phyloP scores from a whole-genome alignment of 192 early-diverging fungal genomes.

The Geosiphon pyriformis region DNA sequence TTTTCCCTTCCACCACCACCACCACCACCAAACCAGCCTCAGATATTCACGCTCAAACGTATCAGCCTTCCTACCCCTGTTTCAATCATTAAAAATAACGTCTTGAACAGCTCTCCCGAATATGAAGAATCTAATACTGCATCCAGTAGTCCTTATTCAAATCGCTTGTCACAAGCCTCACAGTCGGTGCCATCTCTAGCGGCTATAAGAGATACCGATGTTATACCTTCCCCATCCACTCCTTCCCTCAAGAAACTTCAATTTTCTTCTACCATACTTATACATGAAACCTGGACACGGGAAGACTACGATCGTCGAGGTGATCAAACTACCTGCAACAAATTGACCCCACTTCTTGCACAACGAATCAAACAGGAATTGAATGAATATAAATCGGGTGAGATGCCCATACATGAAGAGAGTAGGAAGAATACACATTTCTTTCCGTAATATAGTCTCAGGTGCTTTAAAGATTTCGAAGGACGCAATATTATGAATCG shows the following conservation, averaged over 20 bases:
- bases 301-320: slow-evolving; percentile 87
- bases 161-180: neutral
- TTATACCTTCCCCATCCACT: slow-evolving; percentile 19
- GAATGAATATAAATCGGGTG: slow-evolving; percentile 88
- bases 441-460: slow-evolving; percentile 57
- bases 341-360: slow-evolving; percentile 79
- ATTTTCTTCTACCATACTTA: slow-evolving; percentile 47
- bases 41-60: neutral
- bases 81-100: neutral
- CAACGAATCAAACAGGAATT: slow-evolving; percentile 88
- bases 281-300: slow-evolving; percentile 64
- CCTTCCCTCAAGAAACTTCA: slow-evolving; percentile 33
- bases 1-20: neutral
- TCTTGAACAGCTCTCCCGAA: neutral
- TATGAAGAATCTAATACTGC: neutral
- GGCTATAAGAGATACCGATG: neutral
- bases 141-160: neutral
- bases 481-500: too few species aligned
- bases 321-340: slow-evolving; percentile 73
- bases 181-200: neutral
- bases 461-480: too few species aligned
- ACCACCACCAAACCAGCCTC: neutral
- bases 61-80: neutral
- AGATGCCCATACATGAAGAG: slow-evolving; percentile 87
- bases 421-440: slow-evolving; percentile 68